Conservation (phyloP, 352 stramenopile genomes). For the Pythium insidiosum region DNA sequence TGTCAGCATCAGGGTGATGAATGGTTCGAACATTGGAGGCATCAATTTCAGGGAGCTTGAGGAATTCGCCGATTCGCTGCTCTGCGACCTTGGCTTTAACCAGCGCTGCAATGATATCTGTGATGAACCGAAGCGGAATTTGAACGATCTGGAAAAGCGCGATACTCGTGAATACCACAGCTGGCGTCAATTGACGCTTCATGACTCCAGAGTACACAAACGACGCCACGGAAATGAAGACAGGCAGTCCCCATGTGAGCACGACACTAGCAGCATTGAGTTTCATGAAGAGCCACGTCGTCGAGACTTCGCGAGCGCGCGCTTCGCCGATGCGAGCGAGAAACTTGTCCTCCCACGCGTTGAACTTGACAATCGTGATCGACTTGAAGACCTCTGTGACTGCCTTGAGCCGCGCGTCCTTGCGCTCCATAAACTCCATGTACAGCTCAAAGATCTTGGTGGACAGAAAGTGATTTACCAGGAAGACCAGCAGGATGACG, state of each 20-base stretch:
- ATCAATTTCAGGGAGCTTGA: slow-evolving; percentile 37
- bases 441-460: slow-evolving; percentile 21
- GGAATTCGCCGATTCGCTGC: slow-evolving; percentile 16
- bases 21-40: slow-evolving; percentile 4
- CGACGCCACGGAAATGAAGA: slow-evolving; percentile 35
- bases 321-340: slow-evolving; percentile 35
- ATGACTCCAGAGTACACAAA: slow-evolving; percentile 34
- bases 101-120: slow-evolving; percentile 20
- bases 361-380: slow-evolving; percentile 92
- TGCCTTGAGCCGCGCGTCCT: slow-evolving; percentile 47
- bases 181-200: slow-evolving; percentile 20
- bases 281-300: slow-evolving; percentile 18
- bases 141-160: slow-evolving; percentile 42
- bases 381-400: slow-evolving; percentile 51
- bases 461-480: slow-evolving; percentile 26
- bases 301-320: slow-evolving; percentile 22
- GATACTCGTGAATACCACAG: slow-evolving; percentile 45
- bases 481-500: slow-evolving; percentile 27
- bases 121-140: slow-evolving; percentile 25
- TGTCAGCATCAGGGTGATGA: slow-evolving; percentile 2
- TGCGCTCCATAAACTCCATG: slow-evolving; percentile 21
- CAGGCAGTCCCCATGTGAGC: slow-evolving; percentile 34
- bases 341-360: slow-evolving; percentile 86
- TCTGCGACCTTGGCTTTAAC: slow-evolving; percentile 30
- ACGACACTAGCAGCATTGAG: slow-evolving; percentile 24